Evolutionary conservation across 306 rosid genomes (phyloP).

Genomic region (Malus domestica): DNA sequence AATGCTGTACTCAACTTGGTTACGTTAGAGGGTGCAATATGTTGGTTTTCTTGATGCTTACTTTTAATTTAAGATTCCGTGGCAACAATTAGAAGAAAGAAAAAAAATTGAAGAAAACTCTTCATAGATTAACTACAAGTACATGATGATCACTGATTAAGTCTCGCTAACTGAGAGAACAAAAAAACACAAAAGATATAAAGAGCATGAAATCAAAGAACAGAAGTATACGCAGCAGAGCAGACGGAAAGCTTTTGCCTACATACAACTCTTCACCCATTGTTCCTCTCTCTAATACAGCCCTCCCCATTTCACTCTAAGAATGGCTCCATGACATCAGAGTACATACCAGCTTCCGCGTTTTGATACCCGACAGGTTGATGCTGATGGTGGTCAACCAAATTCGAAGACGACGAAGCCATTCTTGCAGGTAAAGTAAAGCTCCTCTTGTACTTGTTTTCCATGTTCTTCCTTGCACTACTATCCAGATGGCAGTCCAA

Average conservation of each 20-base stretch:
- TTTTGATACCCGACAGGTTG: constrained; percentile 54
- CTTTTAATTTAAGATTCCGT: background rate
- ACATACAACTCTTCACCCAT: constrained; percentile 38
- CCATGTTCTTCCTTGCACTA: constrained; percentile 53
- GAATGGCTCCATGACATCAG: constrained; percentile 87
- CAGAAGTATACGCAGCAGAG: constrained; percentile 25
- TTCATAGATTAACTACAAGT: constrained; percentile 29
- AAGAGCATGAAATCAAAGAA: constrained; percentile 32
- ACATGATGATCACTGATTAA: constrained; percentile 29
- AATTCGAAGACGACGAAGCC: constrained; percentile 77
- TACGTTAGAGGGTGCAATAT: background rate
- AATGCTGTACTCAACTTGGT: background rate
- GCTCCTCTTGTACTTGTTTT: constrained; percentile 72
- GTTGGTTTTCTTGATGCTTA: background rate
- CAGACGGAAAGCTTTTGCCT: constrained; percentile 50
- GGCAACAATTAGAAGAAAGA: background rate
- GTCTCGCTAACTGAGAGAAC: constrained; percentile 27
- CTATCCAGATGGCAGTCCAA: constrained; percentile 63
- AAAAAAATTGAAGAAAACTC: background rate
- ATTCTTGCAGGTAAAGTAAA: constrained; percentile 75
- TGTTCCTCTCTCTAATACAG: constrained; percentile 5
- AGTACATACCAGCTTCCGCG: constrained; percentile 67
- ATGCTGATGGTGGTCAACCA: constrained; percentile 64
- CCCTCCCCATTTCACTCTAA: constrained; percentile 52
- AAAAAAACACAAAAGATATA: constrained; percentile 28